Percentiles rank a stretch among this genome's conserved stretches.
Conservation (phyloP, 208 protist genomes). For the Trichomonas tenax region DNA sequence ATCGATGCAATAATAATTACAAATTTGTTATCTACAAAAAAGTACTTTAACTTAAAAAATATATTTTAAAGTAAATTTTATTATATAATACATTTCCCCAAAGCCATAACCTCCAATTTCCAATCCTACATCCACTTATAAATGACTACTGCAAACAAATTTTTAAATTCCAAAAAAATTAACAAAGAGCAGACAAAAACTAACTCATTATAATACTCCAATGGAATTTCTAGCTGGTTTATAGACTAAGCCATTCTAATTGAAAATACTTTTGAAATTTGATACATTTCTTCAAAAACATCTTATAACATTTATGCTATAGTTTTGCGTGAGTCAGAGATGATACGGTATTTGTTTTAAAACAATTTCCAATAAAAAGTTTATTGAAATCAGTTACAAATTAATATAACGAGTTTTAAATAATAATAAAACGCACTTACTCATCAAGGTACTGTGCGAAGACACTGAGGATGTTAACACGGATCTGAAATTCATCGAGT, state of each 20-base stretch:
- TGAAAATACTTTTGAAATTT: too few species aligned
- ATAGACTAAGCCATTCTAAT: too few species aligned
- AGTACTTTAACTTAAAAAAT: not conserved
- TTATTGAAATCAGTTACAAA: not conserved
- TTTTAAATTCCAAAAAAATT: too few species aligned
- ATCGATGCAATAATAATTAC: not conserved
- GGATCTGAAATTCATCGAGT: conserved; percentile 10
- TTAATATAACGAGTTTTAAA: not conserved
- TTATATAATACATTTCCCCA: not conserved
- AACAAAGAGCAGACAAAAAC: too few species aligned
- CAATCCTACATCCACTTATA: too few species aligned
- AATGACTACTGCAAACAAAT: too few species aligned
- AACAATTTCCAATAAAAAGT: not conserved
- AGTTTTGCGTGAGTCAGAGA: too few species aligned
- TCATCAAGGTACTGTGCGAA: not conserved
- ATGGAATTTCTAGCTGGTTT: too few species aligned
- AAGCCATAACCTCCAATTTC: too few species aligned
- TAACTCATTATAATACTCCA: too few species aligned
- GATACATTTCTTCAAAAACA: too few species aligned
- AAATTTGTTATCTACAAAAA: not conserved
- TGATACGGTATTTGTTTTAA: not conserved
- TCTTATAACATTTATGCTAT: too few species aligned
- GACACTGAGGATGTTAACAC: not conserved
- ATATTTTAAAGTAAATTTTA: not conserved
- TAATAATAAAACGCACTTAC: not conserved